Evolutionary conservation across 2,329 filamentous ascomycete genomes (phyloP), one percentile per base, ranked within the genome.

Genomic region (Leptoxyphium fumago): DNA sequence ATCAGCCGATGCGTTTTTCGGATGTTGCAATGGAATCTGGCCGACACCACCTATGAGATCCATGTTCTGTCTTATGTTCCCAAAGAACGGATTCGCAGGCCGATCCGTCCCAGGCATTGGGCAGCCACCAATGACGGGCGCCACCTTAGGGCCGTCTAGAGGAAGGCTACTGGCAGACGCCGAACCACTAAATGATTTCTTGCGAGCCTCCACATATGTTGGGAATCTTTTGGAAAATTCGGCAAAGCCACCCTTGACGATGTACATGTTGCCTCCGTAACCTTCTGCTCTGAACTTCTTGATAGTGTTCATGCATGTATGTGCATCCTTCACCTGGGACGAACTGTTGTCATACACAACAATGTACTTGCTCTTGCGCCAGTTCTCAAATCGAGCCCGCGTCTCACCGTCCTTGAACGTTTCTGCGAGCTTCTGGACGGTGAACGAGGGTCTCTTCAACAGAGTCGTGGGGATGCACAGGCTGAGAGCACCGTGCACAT

Each of bases 1-100:
- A 15, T 65, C 61, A 5, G 14, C 2, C 2, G 67, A 70, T 52
- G 80, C 63, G 14, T 63, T 57, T n/a, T 63, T 56, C 2, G 80
- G 80, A 39, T 74, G 63, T 53, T 76, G 77, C 45, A 83, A 56
- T 11, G 75, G 59, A 50, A 80, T 78, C 54, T 94, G 88, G 0
- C 91, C 91, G 10, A 96, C 89, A 15, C 91, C 91, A 52, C 86
- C 87, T 29, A 93, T 82, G 14, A 98, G 70, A 57, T 96, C 91
- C 77, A 93, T 89, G 50, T 96, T 94, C 61, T 96, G 91, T 38
- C 91, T 79, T 54, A 98, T 96, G 51, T 95, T 96, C 48, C 80
- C 79, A 61, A 96, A 96, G 67, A 98, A 96, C 0, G 89, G 88
- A 54, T 93, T 94, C 0, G 78, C 73, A 1, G 77, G 75, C 47